These are phyloP conservation scores for Lasiosphaeria hispida DNA, from an alignment of 495 filamentous ascomycete species.

Conservation along the genomic window DNA sequence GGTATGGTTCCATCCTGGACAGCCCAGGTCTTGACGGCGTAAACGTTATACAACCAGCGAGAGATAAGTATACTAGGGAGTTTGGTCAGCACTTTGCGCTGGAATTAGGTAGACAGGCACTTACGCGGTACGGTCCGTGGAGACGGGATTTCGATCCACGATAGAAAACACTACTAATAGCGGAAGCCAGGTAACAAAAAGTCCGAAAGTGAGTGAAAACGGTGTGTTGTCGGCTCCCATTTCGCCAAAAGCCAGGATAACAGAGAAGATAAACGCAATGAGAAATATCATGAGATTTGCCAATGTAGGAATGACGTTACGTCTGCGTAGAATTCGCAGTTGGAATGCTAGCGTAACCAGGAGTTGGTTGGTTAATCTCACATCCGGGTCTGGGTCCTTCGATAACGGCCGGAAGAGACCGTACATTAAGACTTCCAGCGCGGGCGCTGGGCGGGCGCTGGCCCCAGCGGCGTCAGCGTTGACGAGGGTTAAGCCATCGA, in stretches of 20 bases:
- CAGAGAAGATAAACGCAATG: not conserved
- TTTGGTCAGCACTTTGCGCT: too few species aligned
- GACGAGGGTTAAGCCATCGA: not conserved
- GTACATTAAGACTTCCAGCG: not conserved
- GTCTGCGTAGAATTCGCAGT: not conserved
- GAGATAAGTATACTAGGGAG: too few species aligned
- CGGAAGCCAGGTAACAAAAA: constrained; percentile 13
- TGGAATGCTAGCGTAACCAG: not conserved
- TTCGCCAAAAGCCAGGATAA: not conserved
- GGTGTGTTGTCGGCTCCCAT: not conserved
- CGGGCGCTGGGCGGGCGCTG: too few species aligned
- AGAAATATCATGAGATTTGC: not conserved
- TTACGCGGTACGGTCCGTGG: not conserved
- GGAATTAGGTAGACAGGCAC: too few species aligned
- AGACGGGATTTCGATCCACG: constrained; percentile 16
- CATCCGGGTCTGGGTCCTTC: not conserved
- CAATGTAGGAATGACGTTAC: not conserved
- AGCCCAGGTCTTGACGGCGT: not conserved
- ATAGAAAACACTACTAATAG: constrained; percentile 15
- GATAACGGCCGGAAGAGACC: not conserved
- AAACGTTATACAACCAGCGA: constrained; percentile 12
- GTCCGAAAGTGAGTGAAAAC: constrained; percentile 4
- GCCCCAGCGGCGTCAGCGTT: too few species aligned
- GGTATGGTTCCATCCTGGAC: too few species aligned
- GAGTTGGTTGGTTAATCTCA: not conserved